Evolutionary conservation across 371 early-diverging fungal genomes (phyloP), one percentile per base, ranked within the genome.

Genomic region (Syncephalastrum contaminatum): DNA sequence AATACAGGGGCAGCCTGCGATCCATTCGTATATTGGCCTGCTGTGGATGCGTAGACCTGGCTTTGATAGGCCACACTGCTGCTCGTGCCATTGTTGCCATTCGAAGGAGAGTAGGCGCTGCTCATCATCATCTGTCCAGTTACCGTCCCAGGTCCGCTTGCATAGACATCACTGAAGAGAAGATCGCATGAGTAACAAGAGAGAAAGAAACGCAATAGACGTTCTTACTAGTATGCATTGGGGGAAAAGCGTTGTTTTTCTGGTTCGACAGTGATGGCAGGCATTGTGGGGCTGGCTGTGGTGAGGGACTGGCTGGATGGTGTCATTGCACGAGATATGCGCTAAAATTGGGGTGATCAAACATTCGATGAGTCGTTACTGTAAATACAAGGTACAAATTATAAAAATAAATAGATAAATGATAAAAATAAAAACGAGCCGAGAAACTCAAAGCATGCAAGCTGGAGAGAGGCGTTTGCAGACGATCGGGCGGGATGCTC

Each of bases 91-190:
- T 53, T 55, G 36, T 39, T 48, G 16, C 48, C 52, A 44, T 55
- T 54, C 16, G 43, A 47, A 22, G 62, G 56, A 4, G 63, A 59
- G 48, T 64, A 62, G 41, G 45, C 54, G 43, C 54, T 59, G 30
- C 47, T 59, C 53, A 64, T 62, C 69, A 69, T 69, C 48, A 59
- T 59, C 42, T 61, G 55, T 20, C 53, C 59, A 25, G 62, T 42
- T 5, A 53, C 47, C 12, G 64, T 27, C 5, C 55, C 40, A 16
- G 54, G 40, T 16, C 21, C 55, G 21, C 56, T 50, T 15, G 50
- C 59, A 50, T 69, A 69, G 4, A 52, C 53, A 22, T 69, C 69
- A 47, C 59, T 62, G 50, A 44, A 42, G 24, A 21, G 24, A 18
- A 46, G 43, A 20, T 19, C 39, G 21, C 21, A 14, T 20, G 21